phyloP scores from a whole-genome alignment of 345 rosid genomes.

The Mercurialis annua region DNA sequence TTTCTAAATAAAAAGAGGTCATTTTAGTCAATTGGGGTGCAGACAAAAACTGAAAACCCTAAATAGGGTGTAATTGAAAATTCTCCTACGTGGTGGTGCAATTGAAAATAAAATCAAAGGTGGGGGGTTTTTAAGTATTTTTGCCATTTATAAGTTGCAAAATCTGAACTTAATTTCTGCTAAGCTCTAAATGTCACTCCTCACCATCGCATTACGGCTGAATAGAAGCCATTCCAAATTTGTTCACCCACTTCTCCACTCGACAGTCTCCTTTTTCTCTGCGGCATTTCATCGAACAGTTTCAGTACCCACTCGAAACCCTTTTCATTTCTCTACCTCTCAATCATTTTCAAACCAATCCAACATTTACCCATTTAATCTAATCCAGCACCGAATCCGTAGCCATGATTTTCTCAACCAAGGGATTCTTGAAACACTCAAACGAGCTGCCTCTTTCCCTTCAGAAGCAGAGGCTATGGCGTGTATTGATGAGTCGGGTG shows the following conservation, averaged over 20 bases:
- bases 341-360: slow-evolving; percentile 35
- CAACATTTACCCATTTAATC: slow-evolving; percentile 22
- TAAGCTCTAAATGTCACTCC: slow-evolving; percentile 26
- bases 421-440: slow-evolving; percentile 39
- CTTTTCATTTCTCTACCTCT: slow-evolving; percentile 22
- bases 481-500: slow-evolving; percentile 43
- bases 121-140: too few species aligned
- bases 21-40: too few species aligned
- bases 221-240: not conserved
- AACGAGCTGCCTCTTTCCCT: slow-evolving; percentile 40
- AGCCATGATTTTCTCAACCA: slow-evolving; percentile 20
- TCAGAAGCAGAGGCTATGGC: slow-evolving; percentile 55
- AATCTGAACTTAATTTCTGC: too few species aligned
- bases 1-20: too few species aligned
- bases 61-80: too few species aligned
- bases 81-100: too few species aligned
- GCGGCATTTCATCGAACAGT: slow-evolving; percentile 55
- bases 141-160: too few species aligned
- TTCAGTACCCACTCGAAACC: slow-evolving; percentile 14
- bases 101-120: too few species aligned
- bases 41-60: too few species aligned
- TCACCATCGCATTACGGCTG: slow-evolving; percentile 19
- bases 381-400: slow-evolving; percentile 12
- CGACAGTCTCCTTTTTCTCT: slow-evolving; percentile 20
- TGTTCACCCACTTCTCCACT: not conserved